Conservation (phyloP, 2,329 filamentous ascomycete genomes). For the Colletotrichum cereale region DNA sequence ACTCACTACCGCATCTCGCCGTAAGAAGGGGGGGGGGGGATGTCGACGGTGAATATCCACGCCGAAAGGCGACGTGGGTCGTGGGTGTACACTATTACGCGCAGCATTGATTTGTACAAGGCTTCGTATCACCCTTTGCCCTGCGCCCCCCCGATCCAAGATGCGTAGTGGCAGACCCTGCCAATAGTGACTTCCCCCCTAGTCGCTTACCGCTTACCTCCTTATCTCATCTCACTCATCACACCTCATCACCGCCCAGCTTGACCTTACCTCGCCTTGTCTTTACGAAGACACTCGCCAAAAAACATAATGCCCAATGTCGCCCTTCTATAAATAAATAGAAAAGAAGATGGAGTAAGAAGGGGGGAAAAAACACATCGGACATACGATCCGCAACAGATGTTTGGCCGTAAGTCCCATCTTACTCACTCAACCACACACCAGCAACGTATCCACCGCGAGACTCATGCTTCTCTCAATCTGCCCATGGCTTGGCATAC, state of each 20-base stretch:
- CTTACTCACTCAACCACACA: not conserved
- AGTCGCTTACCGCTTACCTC: not conserved
- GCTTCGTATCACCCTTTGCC: slow-evolving; percentile 5
- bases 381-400: not conserved
- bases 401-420: not conserved
- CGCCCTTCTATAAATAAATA: not conserved
- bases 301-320: slow-evolving; percentile 2
- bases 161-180: not conserved
- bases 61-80: not conserved
- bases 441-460: not conserved
- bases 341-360: not conserved
- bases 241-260: not conserved
- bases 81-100: not conserved
- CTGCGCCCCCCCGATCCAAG: slow-evolving; percentile 2
- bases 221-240: slow-evolving; percentile 17
- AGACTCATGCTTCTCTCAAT: not conserved
- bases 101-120: not conserved
- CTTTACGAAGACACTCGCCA: not conserved
- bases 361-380: not conserved
- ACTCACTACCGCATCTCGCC: not conserved
- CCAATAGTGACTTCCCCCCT: not conserved
- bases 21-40: not conserved
- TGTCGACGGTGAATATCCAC: too few species aligned
- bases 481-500: not conserved
- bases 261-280: slow-evolving; percentile 2